phyloP scores from a whole-genome alignment of 1,139 yeast species.

The Debaryomyces singareniensis region DNA sequence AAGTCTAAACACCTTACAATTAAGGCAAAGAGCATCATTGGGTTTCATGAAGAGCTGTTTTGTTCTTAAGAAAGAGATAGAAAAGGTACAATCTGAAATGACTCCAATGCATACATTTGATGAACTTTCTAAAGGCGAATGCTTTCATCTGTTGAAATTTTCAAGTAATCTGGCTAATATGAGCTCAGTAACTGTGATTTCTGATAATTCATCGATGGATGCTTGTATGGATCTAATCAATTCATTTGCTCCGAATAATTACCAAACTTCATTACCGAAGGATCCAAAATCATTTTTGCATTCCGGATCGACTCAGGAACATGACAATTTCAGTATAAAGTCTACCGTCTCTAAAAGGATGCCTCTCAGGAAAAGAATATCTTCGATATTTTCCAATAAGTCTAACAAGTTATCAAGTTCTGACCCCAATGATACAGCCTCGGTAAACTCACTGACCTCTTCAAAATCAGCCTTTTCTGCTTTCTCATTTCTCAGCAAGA shows the following conservation, averaged over 20 bases:
- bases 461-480: slow-evolving; percentile 24
- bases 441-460: slow-evolving; percentile 24
- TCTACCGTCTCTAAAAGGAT: too few relatives aligned
- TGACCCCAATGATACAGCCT: slow-evolving; percentile 19
- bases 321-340: too few relatives aligned
- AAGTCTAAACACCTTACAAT: slow-evolving; percentile 8
- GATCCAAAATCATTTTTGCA: slow-evolving; percentile 22
- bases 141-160: too few relatives aligned
- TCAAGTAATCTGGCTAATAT: not conserved
- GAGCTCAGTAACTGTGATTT: slow-evolving; percentile 7
- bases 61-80: slow-evolving; percentile 29
- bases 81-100: slow-evolving; percentile 3
- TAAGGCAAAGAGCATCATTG: slow-evolving; percentile 23
- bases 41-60: slow-evolving; percentile 39
- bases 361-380: slow-evolving; percentile 13
- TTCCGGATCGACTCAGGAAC: too few relatives aligned
- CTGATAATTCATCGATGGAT: not conserved
- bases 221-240: slow-evolving; percentile 15
- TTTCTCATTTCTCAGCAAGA: slow-evolving; percentile 26
- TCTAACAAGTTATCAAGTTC: slow-evolving; percentile 5
- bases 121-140: too few relatives aligned
- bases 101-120: too few relatives aligned
- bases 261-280: too few relatives aligned
- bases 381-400: slow-evolving; percentile 11
- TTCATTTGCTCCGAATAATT: slow-evolving; percentile 1